Base-by-base conservation (phyloP, 495 filamentous ascomycete genomes). In the Hypoxylon crocopeplum region DNA sequence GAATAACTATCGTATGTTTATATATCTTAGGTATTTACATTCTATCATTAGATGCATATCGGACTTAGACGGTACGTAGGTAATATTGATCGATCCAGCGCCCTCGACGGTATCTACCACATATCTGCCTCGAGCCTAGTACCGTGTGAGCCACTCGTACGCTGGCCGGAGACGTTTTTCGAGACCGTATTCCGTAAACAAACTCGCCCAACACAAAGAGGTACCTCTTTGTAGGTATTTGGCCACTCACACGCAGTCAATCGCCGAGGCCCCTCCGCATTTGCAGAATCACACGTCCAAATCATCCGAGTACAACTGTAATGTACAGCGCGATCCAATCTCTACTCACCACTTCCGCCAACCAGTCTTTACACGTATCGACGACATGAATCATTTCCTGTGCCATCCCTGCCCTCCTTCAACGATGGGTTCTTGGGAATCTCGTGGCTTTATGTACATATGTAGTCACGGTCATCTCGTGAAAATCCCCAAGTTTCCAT, bases 231-330 rank as follows among this genome's bases (percentile, higher is more conserved):
- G 7, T 16, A 53, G 33, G 48, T 47, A 50, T 45, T 38, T 36
- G 33, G 44, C 61, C 55, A 64, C 46, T 49, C 39, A 48, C 41
- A 34, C 49, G 45, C 50, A 49, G 33, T 29, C 48, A 39, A 34
- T 58, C 46, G 59, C 59, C 59, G 53, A 57, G 53, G 21, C 59
- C 29, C 29, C 59, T 63, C 53, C 54, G 52, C 53, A 56, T 63
- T 38, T 38, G 53, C 53, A 63, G 52, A 57, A 59, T 64, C 55
- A 64, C 48, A 39, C 61, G 55, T 50, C 55, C 61, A 64, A 59
- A 64, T 64, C 61, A 64, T 64, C 61, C 61, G 61, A 64, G 61
- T 64, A 64, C 61, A 64, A 64, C 61, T 59, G 55, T 59, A 64
- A 59, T 59, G 55, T 59, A 64, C 54, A 59, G 54, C 54, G 50